A percentile compares a stretch with the other conserved stretches of the same genome.
These are phyloP conservation scores for Sarocladium kiliense DNA, from an alignment of 2,329 filamentous ascomycete genomes.

Conservation along the genomic window DNA sequence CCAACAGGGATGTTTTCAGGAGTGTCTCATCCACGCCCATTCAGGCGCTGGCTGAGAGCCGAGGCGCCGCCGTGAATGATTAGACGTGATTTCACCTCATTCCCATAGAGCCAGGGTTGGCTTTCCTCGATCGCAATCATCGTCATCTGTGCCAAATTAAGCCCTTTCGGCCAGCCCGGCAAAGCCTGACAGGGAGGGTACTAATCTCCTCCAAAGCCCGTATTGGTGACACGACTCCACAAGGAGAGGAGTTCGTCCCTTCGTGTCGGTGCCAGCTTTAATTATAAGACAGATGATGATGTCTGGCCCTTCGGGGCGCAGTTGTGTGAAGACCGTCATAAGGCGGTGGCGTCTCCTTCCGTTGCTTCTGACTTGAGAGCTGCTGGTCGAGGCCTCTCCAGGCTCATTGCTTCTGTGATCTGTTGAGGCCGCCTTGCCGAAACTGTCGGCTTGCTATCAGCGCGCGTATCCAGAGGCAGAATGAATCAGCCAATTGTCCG, in stretches of 20 bases:
- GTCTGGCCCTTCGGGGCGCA: background rate
- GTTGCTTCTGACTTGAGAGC: background rate
- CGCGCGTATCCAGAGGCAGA: background rate
- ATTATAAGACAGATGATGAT: background rate
- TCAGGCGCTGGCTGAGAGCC: background rate
- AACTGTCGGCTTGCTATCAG: background rate
- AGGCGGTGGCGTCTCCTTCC: background rate
- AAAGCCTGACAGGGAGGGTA: background rate
- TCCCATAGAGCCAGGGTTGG: background rate
- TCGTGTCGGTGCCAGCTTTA: slow-evolving; percentile 2
- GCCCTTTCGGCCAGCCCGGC: slow-evolving; percentile 1
- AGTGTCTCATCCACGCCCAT: background rate
- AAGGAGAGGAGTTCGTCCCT: background rate
- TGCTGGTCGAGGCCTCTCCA: background rate
- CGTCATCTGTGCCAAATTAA: slow-evolving; percentile 6
- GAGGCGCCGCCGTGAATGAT: background rate
- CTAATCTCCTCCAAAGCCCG: slow-evolving; percentile 4
- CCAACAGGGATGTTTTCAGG: background rate
- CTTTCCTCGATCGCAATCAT: background rate
- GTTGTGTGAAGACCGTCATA: background rate
- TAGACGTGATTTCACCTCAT: slow-evolving; percentile 1
- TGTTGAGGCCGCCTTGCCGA: background rate
- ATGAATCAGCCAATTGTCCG: background rate
- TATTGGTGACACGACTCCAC: background rate
- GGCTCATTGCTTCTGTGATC: background rate